phyloP scores from a whole-genome alignment of 2,329 filamentous ascomycete species.

The Aureobasidium sp. region DNA sequence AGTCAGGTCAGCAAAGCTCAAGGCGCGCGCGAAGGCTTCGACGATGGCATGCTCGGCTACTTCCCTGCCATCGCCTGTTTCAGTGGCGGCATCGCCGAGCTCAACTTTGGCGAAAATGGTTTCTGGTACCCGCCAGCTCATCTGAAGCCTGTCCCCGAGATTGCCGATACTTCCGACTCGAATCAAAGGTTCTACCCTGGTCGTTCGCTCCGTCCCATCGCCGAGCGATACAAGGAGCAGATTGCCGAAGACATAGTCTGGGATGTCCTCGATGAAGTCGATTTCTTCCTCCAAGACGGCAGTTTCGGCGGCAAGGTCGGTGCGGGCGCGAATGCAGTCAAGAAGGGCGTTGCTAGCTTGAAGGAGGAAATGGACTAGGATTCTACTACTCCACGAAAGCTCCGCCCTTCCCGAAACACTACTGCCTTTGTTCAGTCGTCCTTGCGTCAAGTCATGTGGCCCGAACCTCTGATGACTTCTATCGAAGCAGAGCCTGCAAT shows the following conservation, averaged over 20 bases:
- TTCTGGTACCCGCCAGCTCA: constrained; percentile 81
- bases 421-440: not conserved
- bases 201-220: constrained; percentile 51
- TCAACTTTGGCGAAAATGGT: constrained; percentile 79
- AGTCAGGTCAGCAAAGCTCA: constrained; percentile 65
- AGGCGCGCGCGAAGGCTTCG: constrained; percentile 76
- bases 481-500: too few relatives aligned
- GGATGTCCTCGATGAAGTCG: constrained; percentile 89
- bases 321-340: constrained; percentile 20
- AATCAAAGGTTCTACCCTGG: constrained; percentile 15
- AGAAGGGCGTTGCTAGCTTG: constrained; percentile 18
- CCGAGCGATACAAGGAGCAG: constrained; percentile 82
- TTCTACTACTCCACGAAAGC: not conserved
- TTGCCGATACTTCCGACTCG: not conserved
- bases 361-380: constrained; percentile 19
- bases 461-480: not conserved
- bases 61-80: constrained; percentile 92
- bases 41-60: constrained; percentile 93
- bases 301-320: constrained; percentile 32
- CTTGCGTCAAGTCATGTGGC: not conserved
- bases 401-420: constrained; percentile 12
- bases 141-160: constrained; percentile 27
- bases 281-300: constrained; percentile 72
- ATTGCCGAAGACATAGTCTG: constrained; percentile 91
- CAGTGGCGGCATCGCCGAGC: constrained; percentile 80